Evolutionary conservation across 2,329 filamentous ascomycete genomes (phyloP), one percentile per base, ranked within the genome.

Genomic region (Aspergillus fumigatus): DNA sequence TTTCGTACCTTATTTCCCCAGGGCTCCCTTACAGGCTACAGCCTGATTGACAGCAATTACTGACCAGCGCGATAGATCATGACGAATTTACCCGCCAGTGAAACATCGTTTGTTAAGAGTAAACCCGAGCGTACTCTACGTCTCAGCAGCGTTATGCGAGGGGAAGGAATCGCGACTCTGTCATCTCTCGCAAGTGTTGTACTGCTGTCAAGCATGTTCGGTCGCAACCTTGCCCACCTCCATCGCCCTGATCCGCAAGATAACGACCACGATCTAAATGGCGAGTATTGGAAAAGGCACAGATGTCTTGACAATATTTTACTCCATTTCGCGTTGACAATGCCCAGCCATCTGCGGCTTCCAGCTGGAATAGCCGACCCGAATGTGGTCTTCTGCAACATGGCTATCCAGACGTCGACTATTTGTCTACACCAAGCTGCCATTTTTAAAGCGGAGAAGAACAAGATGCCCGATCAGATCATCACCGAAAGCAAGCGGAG

Each of bases 371-470:
- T 96, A 35, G 77, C 80, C 17, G 88, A 92, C 67, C 83, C 92
- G 3, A 97, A 97, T 62, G 86, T 93, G 53, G 86, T 97, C 4
- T 97, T 97, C 71, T 86, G 89, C 56, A 97, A 97, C 67, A 96
- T 99, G 91, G 92, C 90, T 69, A 91, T 99, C 32, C 92, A 97
- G 71, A 96, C 94, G 0, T 96, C 92, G 1, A 92, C 91, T 1
- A 97, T 99, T 53, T 97, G 93, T 72, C 79, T 99, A n/a, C 94
- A 99, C 68, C 94, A 99, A 76, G 94, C 93, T 2, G 94, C 94
- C 26, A 97, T 99, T 21, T 97, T 93, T 81, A 97, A 97, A 71
- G 92, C 92, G 0, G 93, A 97, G 67, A 94, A 92, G 75, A 88
- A 96, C 73, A 84, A 86, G 53, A 78, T 97, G 59, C 87, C 90